Conservation (phyloP, 2,329 filamentous ascomycete genomes). For the Botrytis medusae region DNA sequence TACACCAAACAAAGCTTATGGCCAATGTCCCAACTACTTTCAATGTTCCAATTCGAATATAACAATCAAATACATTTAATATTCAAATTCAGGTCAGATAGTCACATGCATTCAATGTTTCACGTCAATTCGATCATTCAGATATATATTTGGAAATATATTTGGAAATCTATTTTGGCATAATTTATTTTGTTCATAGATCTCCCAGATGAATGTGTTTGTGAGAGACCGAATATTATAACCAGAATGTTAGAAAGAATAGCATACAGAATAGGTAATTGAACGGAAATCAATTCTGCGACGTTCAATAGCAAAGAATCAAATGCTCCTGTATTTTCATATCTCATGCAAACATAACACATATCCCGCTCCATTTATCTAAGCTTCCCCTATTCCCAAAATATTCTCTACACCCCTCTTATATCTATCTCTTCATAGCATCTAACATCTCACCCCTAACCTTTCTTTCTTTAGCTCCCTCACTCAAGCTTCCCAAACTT, state of each 20-base stretch:
- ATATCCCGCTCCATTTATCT: background rate
- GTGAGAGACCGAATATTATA: background rate
- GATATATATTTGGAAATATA: background rate
- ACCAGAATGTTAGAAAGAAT: background rate
- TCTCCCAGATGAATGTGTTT: background rate
- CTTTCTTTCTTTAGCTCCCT: constrained; percentile 78
- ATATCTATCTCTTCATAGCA: constrained; percentile 45
- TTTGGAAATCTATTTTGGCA: background rate
- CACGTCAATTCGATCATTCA: background rate
- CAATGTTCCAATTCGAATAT: background rate
- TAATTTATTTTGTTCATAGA: background rate
- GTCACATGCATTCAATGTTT: background rate
- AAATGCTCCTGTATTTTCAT: constrained; percentile 14
- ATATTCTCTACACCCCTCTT: background rate
- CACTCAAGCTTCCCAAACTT: constrained; percentile 80
- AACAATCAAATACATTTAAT: background rate
- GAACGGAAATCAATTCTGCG: background rate
- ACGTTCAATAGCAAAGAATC: background rate
- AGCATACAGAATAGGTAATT: background rate
- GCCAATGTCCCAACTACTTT: background rate
- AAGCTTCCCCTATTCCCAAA: background rate
- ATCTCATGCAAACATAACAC: constrained; percentile 19
- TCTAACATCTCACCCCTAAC: constrained; percentile 87
- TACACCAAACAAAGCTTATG: background rate
- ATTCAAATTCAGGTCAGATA: background rate